Percentiles rank a stretch among this genome's conserved stretches.
Conservation (phyloP, 495 filamentous ascomycete genomes). For the Geoglossum glabrum region DNA sequence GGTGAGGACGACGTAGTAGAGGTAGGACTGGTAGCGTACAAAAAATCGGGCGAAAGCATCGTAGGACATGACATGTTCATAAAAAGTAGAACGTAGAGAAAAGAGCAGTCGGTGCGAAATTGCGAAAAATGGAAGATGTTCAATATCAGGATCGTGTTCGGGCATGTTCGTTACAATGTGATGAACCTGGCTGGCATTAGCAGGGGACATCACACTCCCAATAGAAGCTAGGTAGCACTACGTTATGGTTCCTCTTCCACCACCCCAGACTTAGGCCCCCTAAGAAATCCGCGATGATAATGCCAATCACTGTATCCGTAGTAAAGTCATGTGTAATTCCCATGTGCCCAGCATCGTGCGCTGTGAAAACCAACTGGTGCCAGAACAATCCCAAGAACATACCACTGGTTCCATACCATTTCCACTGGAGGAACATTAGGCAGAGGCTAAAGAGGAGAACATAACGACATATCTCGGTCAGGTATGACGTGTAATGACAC, state of each 20-base stretch:
- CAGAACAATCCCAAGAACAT: conserved; percentile 70
- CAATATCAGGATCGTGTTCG: conserved; percentile 93
- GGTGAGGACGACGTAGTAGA: conserved; percentile 49
- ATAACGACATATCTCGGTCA: conserved; percentile 59
- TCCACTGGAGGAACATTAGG: conserved; percentile 41
- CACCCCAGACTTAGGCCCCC: conserved; percentile 84
- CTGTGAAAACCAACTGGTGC: conserved; percentile 91
- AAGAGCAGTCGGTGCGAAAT: conserved; percentile 70
- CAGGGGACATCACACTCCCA: background rate
- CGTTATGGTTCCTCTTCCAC: conserved; percentile 97
- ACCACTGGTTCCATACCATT: conserved; percentile 58
- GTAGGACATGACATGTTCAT: conserved; percentile 69
- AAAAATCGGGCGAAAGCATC: conserved; percentile 54
- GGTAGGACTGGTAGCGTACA: conserved; percentile 56
- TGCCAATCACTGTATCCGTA: conserved; percentile 65
- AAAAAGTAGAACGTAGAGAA: conserved; percentile 66
- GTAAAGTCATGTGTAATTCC: conserved; percentile 84
- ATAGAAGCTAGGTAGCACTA: background rate
- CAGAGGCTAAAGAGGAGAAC: conserved; percentile 41
- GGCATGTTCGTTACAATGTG: conserved; percentile 94
- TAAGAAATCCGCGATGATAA: conserved; percentile 75
- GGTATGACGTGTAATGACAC: conserved; percentile 72
- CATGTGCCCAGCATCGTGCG: conserved; percentile 95
- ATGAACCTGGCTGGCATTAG: conserved; percentile 31
- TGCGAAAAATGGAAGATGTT: conserved; percentile 92